These are phyloP conservation scores for Ustilago lituana DNA, from an alignment of 1,284 basidiomycete species.

Conservation along the genomic window DNA sequence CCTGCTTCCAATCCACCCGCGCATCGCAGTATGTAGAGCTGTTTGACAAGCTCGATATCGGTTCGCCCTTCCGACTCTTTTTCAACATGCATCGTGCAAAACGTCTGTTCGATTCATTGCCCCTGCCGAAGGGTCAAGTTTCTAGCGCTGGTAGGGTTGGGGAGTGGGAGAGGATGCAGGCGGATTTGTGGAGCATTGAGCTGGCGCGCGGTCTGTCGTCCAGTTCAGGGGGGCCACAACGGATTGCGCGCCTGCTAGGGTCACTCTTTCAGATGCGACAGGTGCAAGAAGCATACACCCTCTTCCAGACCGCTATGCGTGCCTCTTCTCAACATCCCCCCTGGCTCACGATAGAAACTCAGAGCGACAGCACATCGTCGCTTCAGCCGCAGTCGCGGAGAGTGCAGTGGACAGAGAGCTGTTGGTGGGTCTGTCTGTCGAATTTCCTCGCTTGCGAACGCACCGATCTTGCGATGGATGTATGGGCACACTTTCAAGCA, in stretches of 20 bases:
- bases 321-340: slow-evolving; percentile 16
- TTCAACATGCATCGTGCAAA: slow-evolving; percentile 37
- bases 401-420: slow-evolving; percentile 53
- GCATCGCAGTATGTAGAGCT: slow-evolving; percentile 17
- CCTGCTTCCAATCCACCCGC: slow-evolving; percentile 3
- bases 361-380: too few species aligned
- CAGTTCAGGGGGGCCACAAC: slow-evolving; percentile 47
- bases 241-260: slow-evolving; percentile 52
- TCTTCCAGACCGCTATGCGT: slow-evolving; percentile 48
- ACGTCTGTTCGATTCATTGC: slow-evolving; percentile 16
- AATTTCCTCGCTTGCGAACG: slow-evolving; percentile 43
- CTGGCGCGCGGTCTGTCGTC: slow-evolving; percentile 51
- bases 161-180: slow-evolving; percentile 7
- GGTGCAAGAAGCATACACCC: slow-evolving; percentile 16
- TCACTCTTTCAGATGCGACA: slow-evolving; percentile 44
- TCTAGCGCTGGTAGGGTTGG: not conserved
- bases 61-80: slow-evolving; percentile 50
- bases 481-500: slow-evolving; percentile 42
- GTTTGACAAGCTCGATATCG: slow-evolving; percentile 50
- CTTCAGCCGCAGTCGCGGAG: too few species aligned
- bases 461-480: slow-evolving; percentile 47
- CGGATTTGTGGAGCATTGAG: slow-evolving; percentile 30
- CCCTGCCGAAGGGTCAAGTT: not conserved
- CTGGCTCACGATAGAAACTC: slow-evolving; percentile 15
- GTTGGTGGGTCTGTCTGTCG: slow-evolving; percentile 52